Conservation (phyloP, 768 basidiomycete genomes). For the Russula earlei region DNA sequence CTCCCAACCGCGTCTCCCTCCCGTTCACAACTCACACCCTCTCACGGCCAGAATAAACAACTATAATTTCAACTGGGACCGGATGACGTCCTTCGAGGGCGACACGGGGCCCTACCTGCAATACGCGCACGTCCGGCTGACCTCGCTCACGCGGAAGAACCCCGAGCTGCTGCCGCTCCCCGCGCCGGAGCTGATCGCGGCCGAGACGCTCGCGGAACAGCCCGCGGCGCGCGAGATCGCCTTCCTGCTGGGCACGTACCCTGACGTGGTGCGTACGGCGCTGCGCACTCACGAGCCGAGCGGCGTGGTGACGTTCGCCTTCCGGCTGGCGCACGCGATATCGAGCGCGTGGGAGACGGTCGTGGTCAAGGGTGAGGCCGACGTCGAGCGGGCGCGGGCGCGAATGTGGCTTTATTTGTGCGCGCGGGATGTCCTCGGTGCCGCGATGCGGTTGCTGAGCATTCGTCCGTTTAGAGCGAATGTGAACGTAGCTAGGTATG, state of each 20-base stretch:
- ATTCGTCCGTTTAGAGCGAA: slow-evolving; percentile 85
- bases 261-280: slow-evolving; percentile 82
- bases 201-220: slow-evolving; percentile 55
- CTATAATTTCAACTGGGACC: slow-evolving; percentile 90
- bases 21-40: neutral
- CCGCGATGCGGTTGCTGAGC: slow-evolving; percentile 80
- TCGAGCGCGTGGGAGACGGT: slow-evolving; percentile 89
- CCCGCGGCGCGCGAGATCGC: slow-evolving; percentile 74
- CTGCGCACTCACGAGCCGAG: slow-evolving; percentile 81
- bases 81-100: slow-evolving; percentile 93
- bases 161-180: slow-evolving; percentile 77
- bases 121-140: slow-evolving; percentile 90
- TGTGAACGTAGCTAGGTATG: too few relatives aligned
- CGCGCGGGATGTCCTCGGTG: slow-evolving; percentile 83
- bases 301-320: slow-evolving; percentile 84
- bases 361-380: slow-evolving; percentile 74
- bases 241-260: slow-evolving; percentile 83
- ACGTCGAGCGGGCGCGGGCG: slow-evolving; percentile 68
- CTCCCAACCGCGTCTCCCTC: neutral
- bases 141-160: slow-evolving; percentile 88
- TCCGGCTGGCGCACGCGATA: slow-evolving; percentile 80
- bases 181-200: slow-evolving; percentile 55
- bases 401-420: slow-evolving; percentile 83
- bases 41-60: slow-evolving; percentile 69
- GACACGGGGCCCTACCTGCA: slow-evolving; percentile 95